These are phyloP conservation scores for Saturnispora quitensis DNA, from an alignment of 805 yeast species.

Conservation along the genomic window DNA sequence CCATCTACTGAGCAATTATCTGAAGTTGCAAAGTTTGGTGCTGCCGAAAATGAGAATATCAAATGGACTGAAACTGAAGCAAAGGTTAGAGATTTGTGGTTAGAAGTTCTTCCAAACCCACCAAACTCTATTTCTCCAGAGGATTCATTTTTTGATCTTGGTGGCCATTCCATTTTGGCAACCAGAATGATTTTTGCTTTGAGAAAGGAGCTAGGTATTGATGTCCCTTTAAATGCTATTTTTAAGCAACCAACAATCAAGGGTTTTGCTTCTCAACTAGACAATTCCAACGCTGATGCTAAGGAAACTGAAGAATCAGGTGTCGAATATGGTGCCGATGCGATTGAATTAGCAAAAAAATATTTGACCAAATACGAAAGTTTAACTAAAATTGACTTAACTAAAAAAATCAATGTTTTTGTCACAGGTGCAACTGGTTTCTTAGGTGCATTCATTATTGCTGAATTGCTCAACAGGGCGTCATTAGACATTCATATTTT, in stretches of 20 bases:
- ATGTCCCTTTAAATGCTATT: constrained; percentile 81
- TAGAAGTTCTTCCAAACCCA: constrained; percentile 70
- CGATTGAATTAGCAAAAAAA: constrained; percentile 37
- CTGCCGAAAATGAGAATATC: constrained; percentile 34
- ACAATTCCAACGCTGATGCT: constrained; percentile 28
- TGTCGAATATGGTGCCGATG: constrained; percentile 67
- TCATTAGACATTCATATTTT: constrained; percentile 46
- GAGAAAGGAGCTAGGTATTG: constrained; percentile 67
- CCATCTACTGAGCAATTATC: constrained; percentile 84
- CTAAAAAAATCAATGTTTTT: constrained; percentile 41
- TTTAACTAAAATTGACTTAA: constrained; percentile 20
- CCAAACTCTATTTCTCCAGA: constrained; percentile 69
- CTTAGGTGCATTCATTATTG: constrained; percentile 80
- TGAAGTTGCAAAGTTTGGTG: constrained; percentile 52
- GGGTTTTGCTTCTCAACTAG: constrained; percentile 68
- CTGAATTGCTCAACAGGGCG: constrained; percentile 53
- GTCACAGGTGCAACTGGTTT: constrained; percentile 97
- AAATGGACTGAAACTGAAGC: constrained; percentile 58
- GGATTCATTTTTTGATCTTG: constrained; percentile 93
- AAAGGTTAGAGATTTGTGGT: constrained; percentile 75
- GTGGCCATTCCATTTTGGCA: constrained; percentile 96
- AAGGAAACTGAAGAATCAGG: constrained; percentile 19
- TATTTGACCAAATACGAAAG: constrained; percentile 41
- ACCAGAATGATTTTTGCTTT: constrained; percentile 94
- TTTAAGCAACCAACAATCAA: constrained; percentile 84